phyloP scores from a whole-genome alignment of 1,284 basidiomycete genomes.

The Cryptococcus sp. region DNA sequence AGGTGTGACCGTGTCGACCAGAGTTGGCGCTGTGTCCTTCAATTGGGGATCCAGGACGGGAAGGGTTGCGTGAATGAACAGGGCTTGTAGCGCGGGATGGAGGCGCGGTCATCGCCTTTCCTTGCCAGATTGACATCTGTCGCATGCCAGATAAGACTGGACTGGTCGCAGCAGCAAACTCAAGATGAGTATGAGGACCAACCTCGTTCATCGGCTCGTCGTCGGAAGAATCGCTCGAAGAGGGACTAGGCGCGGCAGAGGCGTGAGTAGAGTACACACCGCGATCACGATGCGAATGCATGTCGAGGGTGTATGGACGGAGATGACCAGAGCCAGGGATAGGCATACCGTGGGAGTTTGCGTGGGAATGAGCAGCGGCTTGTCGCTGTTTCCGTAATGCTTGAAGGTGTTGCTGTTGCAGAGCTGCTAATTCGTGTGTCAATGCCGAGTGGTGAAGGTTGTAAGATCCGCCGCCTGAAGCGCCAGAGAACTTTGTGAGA shows the following conservation, averaged over 20 bases:
- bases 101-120: constrained; percentile 48
- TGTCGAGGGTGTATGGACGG: constrained; percentile 45
- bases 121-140: constrained; percentile 54
- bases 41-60: constrained; percentile 42
- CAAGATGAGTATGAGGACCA: constrained; percentile 20
- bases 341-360: constrained; percentile 13
- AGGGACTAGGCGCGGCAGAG: constrained; percentile 46
- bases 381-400: constrained; percentile 29
- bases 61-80: constrained; percentile 43
- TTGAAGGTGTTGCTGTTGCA: constrained; percentile 38
- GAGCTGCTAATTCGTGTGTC: constrained; percentile 19
- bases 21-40: constrained; percentile 50
- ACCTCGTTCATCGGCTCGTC: constrained; percentile 42
- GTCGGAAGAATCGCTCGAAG: constrained; percentile 48
- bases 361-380: constrained; percentile 5
- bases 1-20: constrained; percentile 50
- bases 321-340: constrained; percentile 25
- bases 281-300: constrained; percentile 39
- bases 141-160: constrained; percentile 82
- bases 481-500: constrained; percentile 21
- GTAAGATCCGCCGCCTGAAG: constrained; percentile 25
- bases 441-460: constrained; percentile 43
- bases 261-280: constrained; percentile 40
- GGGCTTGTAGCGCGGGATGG: constrained; percentile 44
- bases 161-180: constrained; percentile 60